Evolutionary conservation across 768 basidiomycete genomes (phyloP), one percentile per base, ranked within the genome.

Genomic region (Erythrobasidium yunnanense): DNA sequence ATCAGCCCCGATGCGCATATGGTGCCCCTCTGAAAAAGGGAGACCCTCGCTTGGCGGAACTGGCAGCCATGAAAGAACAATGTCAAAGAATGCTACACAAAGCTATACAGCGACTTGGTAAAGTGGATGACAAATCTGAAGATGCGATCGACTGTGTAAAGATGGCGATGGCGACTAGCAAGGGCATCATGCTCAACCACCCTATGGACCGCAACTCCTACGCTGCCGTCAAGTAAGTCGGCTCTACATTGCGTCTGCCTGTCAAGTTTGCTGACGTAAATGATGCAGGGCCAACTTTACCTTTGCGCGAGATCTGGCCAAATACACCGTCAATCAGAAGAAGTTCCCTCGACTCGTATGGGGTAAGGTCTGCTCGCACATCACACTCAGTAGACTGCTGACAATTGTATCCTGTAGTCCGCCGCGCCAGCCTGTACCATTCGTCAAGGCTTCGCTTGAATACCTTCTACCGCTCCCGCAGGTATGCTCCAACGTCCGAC

Each of bases 21-120:
- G 84, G 85, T 0, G 86, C 88, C 71, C 81, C 83, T 18, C 78
- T 91, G 18, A 80, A 79, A 13, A 83, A 90, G 7, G 70, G 76
- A 1, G 87, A 90, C 73, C 81, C 81, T 2, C 81, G 83, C 33
- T 83, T 85, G 73, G 78, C 81, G 67, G 85, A 83, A 69, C 81
- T 88, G 18, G 74, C 77, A 4, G 70, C 75, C 1, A 75, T 89
- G 66, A 82, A 83, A 55, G 75, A 77, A 22, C 81, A 85, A 6
- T 85, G 87, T 69, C 87, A 87, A 0, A 76, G 77, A 23, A 83
- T 88, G 69, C 77, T 93, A 29, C 86, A 88, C 70, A 75, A 79
- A 25, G 87, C 87, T 0, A 88, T 88, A 0, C 77, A 79, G 4
- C 81, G 82, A 18, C 85, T 86, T 72, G 85, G 87, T 75, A 87